Percentiles rank a stretch among this genome's conserved stretches.
phyloP scores from a whole-genome alignment of 164 flowering plant species.

The Magnolia kwangsiensis region DNA sequence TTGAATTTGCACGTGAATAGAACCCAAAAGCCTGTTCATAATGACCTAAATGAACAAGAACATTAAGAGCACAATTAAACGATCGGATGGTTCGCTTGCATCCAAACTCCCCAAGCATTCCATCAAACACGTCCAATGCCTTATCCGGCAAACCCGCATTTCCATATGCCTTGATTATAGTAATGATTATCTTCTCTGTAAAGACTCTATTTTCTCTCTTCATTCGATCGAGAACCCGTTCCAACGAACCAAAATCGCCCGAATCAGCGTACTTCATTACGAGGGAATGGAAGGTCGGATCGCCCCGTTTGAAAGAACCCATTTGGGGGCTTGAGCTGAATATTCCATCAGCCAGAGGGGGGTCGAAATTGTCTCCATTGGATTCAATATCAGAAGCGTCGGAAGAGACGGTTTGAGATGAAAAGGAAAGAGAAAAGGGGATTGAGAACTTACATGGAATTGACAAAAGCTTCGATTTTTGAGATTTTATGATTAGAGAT shows the following conservation, averaged over 20 bases:
- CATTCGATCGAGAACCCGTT: slow-evolving; percentile 54
- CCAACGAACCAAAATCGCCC: slow-evolving; percentile 54
- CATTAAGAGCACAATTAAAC: slow-evolving; percentile 80
- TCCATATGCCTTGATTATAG: slow-evolving; percentile 70
- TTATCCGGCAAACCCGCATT: slow-evolving; percentile 52
- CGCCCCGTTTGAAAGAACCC: slow-evolving; percentile 75
- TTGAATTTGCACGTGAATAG: slow-evolving; percentile 23
- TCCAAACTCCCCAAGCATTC: slow-evolving; percentile 59
- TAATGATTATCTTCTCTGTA: slow-evolving; percentile 51
- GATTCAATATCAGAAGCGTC: slow-evolving; percentile 7
- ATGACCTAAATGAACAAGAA: slow-evolving; percentile 49
- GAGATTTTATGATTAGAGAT: slow-evolving; percentile 3
- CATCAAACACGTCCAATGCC: slow-evolving; percentile 61
- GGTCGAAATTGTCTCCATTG: slow-evolving; percentile 5
- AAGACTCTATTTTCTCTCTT: slow-evolving; percentile 51
- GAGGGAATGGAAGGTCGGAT: slow-evolving; percentile 58
- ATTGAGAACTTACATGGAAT: slow-evolving; percentile 16
- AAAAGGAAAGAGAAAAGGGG: not conserved
- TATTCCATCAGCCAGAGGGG: slow-evolving; percentile 32
- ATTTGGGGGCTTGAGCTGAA: slow-evolving; percentile 34
- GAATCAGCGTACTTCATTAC: slow-evolving; percentile 45
- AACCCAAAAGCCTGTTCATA: slow-evolving; percentile 49
- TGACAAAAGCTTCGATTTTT: slow-evolving; percentile 19
- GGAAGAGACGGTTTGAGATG: slow-evolving; percentile 2
- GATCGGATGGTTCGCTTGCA: slow-evolving; percentile 62